Base-by-base conservation (phyloP, 352 stramenopile genomes). In the Globisporangium apiculatum region DNA sequence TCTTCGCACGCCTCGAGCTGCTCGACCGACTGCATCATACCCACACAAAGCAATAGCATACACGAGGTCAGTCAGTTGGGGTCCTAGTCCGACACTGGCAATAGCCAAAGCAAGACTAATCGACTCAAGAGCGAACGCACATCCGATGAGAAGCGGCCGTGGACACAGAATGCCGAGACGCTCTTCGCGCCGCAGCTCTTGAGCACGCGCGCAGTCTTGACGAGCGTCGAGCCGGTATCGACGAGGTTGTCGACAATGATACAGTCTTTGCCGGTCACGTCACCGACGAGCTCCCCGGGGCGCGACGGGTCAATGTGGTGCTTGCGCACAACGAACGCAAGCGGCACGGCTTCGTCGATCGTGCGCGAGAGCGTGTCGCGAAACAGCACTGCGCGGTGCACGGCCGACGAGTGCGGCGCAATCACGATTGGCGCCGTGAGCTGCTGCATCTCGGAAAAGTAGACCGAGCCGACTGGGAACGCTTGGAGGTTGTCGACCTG, bases 211-310 rank as follows among this genome's bases (percentile, higher is more conserved):
- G 85, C 83, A 12, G 81, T 90, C 67, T 91, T 89, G 51, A 90
- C 70, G 52, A 95, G 66, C 24, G 85, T 95, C 48, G 76, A 86
- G 42, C 84, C 85, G 37, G 85, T 95, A 68, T 95, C 85, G 57
- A 95, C 80, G 48, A 95, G 73, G 51, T 84, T 93, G 69, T 95
- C 85, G 38, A 95, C 81, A 47, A 95, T 77, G 64, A 95, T 89
- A 60, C 83, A 93, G 67, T 95, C 85, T 55, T 88, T 91, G 60
- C 77, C 85, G 6, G 76, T 51, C 46, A 92, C 83, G 50, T 91
- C 79, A 40, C 85, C 85, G 12, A 95, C 79, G 18, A 95, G 65
- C 57, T 95, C 83, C 3, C 80, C 83, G 14, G 79, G 79, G 4
- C 73, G 68, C 10, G 83, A 76, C 55, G 85, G 64, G 46, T 89